Evolutionary conservation across 2,329 filamentous ascomycete genomes (phyloP), one percentile per base, ranked within the genome.

Genomic region (Simplicillium sp.): DNA sequence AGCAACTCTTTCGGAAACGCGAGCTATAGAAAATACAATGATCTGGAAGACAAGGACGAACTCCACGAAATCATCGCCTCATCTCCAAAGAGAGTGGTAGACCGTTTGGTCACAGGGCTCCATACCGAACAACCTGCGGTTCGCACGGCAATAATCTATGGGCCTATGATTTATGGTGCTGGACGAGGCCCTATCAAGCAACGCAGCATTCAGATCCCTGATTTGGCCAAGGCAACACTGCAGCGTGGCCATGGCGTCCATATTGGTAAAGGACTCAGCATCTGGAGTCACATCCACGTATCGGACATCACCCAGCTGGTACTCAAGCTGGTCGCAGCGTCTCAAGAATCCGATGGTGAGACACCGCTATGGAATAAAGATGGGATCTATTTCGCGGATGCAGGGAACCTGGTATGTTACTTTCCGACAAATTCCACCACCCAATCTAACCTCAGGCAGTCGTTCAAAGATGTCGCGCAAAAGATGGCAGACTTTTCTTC

Each of bases 11-110:
- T 37, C 14, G 40, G 40, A 33, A 60, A 60, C 32, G 54, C 64
- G 46, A 53, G 43, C 42, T 79, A 74, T 57, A 59, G 76, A 48
- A 77, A 81, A 50, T 65, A 73, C 49, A 64, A 70, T 15, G 70
- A 70, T 39, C 65, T 82, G 25, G 56, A 59, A 8, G 68, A 71
- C 38, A 62, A 80, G 33, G 64, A 70, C 3, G 63, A 54, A 8
- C 49, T 81, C 2, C 76, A 76, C 40, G 17, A 34, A 4, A 41
- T 41, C n/a, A 37, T 41, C 18, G 35, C 40, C 17, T 33, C 34
- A 16, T 41, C 0, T 70, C 75, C 52, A 17, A 81, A 85, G 59
- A 72, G 78, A 11, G 67, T 77, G 51, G 73, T 84, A 4, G 82
- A 87, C 57, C 71, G 75, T 52, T 65, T 82, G 18, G 70, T 86